A percentile compares a stretch with the other conserved stretches of the same genome.
Conservation (phyloP, 306 rosid species). For the Fragaria nilgerrensis region DNA sequence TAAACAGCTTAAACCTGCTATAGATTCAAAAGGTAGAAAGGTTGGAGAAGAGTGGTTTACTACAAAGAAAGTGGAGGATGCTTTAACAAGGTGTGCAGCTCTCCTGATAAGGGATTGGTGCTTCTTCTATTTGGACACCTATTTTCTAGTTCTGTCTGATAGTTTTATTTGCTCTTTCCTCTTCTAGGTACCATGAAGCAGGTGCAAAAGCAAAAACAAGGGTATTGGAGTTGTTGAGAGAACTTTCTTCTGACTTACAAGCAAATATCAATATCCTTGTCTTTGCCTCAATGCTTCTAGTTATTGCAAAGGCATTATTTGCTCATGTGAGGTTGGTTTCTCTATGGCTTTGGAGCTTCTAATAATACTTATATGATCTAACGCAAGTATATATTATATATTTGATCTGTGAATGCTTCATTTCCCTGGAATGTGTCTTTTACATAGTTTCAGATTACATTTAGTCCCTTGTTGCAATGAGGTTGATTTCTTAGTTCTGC, state of each 20-base stretch:
- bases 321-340: slow-evolving; percentile 84
- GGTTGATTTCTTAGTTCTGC: not conserved
- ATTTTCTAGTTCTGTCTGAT: not conserved
- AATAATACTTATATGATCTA: not conserved
- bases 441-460: not conserved
- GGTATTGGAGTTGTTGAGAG: slow-evolving; percentile 78
- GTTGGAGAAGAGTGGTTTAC: slow-evolving; percentile 97
- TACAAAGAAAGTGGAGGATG: slow-evolving; percentile 76
- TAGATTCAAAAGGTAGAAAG: slow-evolving; percentile 91
- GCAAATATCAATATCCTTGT: slow-evolving; percentile 71
- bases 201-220: slow-evolving; percentile 63
- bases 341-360: slow-evolving; percentile 25
- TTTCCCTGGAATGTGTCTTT: not conserved
- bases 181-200: slow-evolving; percentile 79
- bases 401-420: not conserved
- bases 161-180: slow-evolving; percentile 1
- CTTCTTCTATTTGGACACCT: not conserved
- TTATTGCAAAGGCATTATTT: slow-evolving; percentile 87
- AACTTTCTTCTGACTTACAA: slow-evolving; percentile 76
- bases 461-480: slow-evolving; percentile 1
- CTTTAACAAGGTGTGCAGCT: slow-evolving; percentile 62
- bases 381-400: not conserved
- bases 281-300: slow-evolving; percentile 81
- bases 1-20: slow-evolving; percentile 76
- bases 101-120: not conserved